Base-by-base conservation (phyloP, 1,284 basidiomycete species). In the Waitea zeae region DNA sequence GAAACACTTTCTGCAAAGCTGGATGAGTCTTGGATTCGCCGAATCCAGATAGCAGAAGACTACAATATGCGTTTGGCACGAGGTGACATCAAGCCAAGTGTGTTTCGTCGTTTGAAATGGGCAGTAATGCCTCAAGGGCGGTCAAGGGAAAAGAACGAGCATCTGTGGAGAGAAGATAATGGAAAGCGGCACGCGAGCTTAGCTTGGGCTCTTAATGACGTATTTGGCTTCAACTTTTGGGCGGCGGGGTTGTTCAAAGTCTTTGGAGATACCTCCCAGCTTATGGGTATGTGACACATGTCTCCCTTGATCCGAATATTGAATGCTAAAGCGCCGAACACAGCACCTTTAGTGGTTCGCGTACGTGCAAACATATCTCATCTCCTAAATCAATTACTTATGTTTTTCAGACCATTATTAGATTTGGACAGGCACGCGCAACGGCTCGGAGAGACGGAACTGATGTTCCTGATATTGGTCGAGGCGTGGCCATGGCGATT, bases 181-280 rank as follows among this genome's bases (percentile, higher is more conserved):
- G 83, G 82, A 1, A 71, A 61, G 48, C 68, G 64, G 44, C 61
- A 59, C 36, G 64, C 88, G 0, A 84, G 79, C 44, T 64, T 95
- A 14, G 57, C 69, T 0, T 59, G 62, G 56, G 76, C 88, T 0
- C 64, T 93, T 49, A 82, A 80, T 45, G 87, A 92, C 48, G 77
- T 76, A 37, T 68, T 93, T 42, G 73, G 73, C 20, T 74, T 69
- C 62, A 77, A 71, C 60, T 86, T 92, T 50, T 92, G 88, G 87
- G 60, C 66, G 2, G 77, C 67, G 36, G 84, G 82, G 4, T 6
- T 79, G 6, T 56, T 89, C 51, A 92, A 90, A 50, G 58, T 89
- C 24, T 52, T 80, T 17, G 67, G 70, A 2, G 83, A 88, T 47
- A 67, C 68, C 2, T 77, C 71, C 44, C 82, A 81, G 3, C 62